Evolutionary conservation across 495 filamentous ascomycete species (phyloP), one percentile per base, ranked within the genome.

Genomic region (Elaphomyces granulatus): DNA sequence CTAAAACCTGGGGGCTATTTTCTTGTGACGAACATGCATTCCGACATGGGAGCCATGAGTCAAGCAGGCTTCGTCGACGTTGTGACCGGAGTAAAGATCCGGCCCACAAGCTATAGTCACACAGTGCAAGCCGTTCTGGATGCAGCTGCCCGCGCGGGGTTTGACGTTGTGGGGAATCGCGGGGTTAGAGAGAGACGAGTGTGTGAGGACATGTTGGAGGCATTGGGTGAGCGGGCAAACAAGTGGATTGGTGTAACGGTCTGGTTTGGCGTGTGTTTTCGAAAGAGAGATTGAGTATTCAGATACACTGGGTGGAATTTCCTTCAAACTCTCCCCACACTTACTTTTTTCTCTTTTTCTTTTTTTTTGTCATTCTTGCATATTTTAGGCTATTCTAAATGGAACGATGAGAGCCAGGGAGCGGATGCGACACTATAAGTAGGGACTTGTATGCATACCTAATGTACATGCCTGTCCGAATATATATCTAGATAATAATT

Each of bases 11-110:
- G 71, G 0, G 75, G 70, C 4, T 61, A 71, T 45, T 48, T 80
- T 4, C 58, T 82, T 23, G 42, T 83, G 3, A 83, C 80, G 3
- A 83, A 82, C 51, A 84, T 84, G 80, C 80, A 84, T 49, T 58
- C 66, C 4, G 71, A 80, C 12, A 82, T 83, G 77, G 80, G 78
- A 2, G 41, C 46, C 34, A 61, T 70, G 6, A 72, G 69, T 15
- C 77, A 78, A 45, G 79, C 80, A 0, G 79, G 80, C 2, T 83
- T 84, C 50, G 66, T 79, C 36, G 75, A 75, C 50, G 52, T 55
- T 8, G 54, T 47, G 20, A 68, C 64, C 10, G 73, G 72, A 20
- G 56, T 60, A 33, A 83, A 83, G 58, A 64, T 84, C 10, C 66
- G 71, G 42, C 72, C 75, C 4, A 64, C 57, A 30, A 82, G 75